Evolutionary conservation across 345 rosid genomes (phyloP).

Genomic region (Carallia brachiata): DNA sequence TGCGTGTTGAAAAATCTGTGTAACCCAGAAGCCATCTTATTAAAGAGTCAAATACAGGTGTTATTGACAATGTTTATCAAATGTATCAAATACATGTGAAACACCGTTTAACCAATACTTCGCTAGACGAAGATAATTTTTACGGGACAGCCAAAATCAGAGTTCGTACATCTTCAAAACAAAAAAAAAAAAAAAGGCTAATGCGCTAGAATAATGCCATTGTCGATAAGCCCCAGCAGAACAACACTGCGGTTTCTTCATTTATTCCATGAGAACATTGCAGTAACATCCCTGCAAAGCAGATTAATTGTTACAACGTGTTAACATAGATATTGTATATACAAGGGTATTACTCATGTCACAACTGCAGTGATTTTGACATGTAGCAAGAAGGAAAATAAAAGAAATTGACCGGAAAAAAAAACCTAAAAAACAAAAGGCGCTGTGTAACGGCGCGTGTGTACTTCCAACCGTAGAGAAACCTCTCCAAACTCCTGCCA

Average conservation of each 20-base stretch:
- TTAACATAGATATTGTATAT: neutral
- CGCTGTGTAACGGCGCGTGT: too few relatives aligned
- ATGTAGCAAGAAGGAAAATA: too few relatives aligned
- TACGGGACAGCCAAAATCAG: constrained; percentile 2
- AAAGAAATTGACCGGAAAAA: too few relatives aligned
- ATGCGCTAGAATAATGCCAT: neutral
- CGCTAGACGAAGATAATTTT: constrained; percentile 1
- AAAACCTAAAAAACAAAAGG: too few relatives aligned
- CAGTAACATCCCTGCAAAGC: constrained; percentile 17
- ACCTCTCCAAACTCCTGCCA: too few relatives aligned
- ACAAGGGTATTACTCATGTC: neutral
- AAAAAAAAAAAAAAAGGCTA: constrained; percentile 10
- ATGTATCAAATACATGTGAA: neutral
- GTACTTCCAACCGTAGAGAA: too few relatives aligned
- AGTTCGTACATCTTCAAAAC: constrained; percentile 12
- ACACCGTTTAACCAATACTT: neutral
- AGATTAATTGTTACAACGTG: too few relatives aligned
- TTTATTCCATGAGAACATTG: constrained; percentile 10
- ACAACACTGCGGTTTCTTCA: constrained; percentile 6
- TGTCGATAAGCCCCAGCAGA: constrained; percentile 1
- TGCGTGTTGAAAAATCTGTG: too few relatives aligned
- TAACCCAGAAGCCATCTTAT: neutral
- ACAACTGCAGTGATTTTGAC: neutral
- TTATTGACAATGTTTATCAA: constrained; percentile 15
- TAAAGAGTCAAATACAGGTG: neutral